A percentile compares a stretch with the other conserved stretches of the same genome.
Evolutionary conservation across 345 rosid species (phyloP).

Genomic region (Boechera retrofracta): DNA sequence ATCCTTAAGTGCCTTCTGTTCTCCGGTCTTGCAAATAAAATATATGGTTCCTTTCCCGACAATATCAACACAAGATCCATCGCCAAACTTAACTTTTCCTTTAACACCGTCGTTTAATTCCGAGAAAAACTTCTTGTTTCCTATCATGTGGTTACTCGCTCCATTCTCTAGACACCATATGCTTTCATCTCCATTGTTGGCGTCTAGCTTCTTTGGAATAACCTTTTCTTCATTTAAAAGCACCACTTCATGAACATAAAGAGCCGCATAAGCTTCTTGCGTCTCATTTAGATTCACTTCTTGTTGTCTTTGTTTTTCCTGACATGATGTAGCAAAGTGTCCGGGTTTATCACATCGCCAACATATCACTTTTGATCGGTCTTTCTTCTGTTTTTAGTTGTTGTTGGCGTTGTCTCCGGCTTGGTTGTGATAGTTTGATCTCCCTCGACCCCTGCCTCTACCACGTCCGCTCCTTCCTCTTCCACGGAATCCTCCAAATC

Average conservation of each 20-base stretch:
- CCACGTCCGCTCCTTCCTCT: no score
- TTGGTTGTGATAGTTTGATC: no score
- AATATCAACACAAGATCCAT: background rate
- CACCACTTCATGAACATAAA: background rate
- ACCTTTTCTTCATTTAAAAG: background rate
- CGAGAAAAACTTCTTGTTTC: background rate
- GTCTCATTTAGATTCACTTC: background rate
- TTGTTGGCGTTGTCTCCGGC: no score
- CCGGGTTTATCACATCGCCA: background rate
- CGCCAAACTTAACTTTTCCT: background rate
- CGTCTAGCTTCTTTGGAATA: background rate
- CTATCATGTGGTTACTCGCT: constrained; percentile 1
- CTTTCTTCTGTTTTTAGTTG: background rate
- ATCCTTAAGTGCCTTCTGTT: background rate
- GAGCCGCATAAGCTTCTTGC: background rate
- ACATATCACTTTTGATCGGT: background rate
- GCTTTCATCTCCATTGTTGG: background rate
- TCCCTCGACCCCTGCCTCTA: no score
- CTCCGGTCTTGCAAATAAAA: background rate
- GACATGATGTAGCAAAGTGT: background rate
- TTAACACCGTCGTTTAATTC: background rate
- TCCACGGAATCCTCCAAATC: no score
- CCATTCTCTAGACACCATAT: background rate
- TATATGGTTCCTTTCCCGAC: background rate
- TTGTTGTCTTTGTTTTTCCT: background rate